These are phyloP conservation scores for Ogataea allantospora DNA, from an alignment of 805 yeast genomes.

Conservation along the genomic window DNA sequence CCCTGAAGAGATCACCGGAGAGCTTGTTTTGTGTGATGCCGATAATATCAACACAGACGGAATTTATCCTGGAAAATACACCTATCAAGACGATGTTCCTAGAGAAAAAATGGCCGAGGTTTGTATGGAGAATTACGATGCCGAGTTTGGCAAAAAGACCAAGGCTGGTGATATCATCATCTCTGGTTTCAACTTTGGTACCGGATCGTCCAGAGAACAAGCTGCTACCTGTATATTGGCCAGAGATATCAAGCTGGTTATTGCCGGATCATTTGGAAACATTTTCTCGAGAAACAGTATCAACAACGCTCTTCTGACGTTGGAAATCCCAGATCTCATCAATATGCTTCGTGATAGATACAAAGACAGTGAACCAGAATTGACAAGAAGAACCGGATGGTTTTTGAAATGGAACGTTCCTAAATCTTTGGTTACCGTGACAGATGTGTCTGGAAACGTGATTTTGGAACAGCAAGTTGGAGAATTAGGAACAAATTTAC, in stretches of 20 bases:
- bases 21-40: constrained; percentile 91
- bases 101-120: constrained; percentile 97
- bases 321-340: constrained; percentile 89
- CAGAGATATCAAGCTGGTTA: constrained; percentile 86
- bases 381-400: constrained; percentile 95
- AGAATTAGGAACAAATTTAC: constrained; percentile 91
- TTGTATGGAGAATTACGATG: constrained; percentile 98
- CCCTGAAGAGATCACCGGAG: constrained; percentile 88
- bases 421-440: constrained; percentile 74
- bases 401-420: constrained; percentile 90
- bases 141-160: constrained; percentile 80
- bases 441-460: constrained; percentile 58
- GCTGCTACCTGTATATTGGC: constrained; percentile 99
- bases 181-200: constrained; percentile 94
- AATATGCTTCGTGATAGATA: constrained; percentile 71
- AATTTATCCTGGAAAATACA: constrained; percentile 97
- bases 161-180: constrained; percentile 82
- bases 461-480: constrained; percentile 87
- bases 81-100: constrained; percentile 96
- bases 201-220: constrained; percentile 98
- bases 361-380: constrained; percentile 52
- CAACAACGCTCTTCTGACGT: constrained; percentile 90
- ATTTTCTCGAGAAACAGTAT: constrained; percentile 94
- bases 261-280: constrained; percentile 96
- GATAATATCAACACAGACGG: constrained; percentile 98